A percentile compares a stretch with the other conserved stretches of the same genome.
Conservation (phyloP, 2,329 filamentous ascomycete species). For the Ophiosphaerella herpotricha region DNA sequence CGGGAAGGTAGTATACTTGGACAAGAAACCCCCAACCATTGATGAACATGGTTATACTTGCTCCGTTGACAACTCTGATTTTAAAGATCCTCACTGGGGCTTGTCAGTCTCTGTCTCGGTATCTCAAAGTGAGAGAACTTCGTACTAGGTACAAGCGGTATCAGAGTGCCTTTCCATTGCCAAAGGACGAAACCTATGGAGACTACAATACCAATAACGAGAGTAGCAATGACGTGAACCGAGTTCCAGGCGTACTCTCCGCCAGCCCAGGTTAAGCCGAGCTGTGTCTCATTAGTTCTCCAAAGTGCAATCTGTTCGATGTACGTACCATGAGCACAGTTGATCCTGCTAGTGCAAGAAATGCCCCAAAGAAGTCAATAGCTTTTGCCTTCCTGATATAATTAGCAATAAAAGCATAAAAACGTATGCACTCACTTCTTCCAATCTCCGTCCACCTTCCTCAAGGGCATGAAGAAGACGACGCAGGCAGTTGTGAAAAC, state of each 20-base stretch:
- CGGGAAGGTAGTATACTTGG: conserved; percentile 64
- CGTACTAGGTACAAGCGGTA: conserved; percentile 62
- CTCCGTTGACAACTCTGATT: conserved; percentile 22
- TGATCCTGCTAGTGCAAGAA: conserved; percentile 58
- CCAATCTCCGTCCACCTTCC: conserved; percentile 55
- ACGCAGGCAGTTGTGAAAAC: conserved; percentile 22
- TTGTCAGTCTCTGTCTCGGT: not conserved
- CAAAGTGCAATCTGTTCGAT: no score
- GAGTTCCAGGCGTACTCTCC: conserved; percentile 60
- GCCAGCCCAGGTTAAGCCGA: conserved; percentile 62
- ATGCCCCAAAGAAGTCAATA: conserved; percentile 64
- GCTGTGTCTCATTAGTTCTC: not conserved
- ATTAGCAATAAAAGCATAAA: not conserved
- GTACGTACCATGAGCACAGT: conserved; percentile 57
- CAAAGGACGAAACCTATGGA: conserved; percentile 56
- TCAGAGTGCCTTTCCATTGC: conserved; percentile 62
- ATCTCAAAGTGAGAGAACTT: conserved; percentile 13
- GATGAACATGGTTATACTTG: conserved; percentile 55
- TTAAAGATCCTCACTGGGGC: conserved; percentile 22
- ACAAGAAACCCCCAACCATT: conserved; percentile 65
- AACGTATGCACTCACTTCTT: conserved; percentile 45
- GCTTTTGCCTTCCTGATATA: conserved; percentile 29
- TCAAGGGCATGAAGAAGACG: conserved; percentile 45
- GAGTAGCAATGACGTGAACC: conserved; percentile 56
- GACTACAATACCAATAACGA: conserved; percentile 56